A percentile compares a stretch with the other conserved stretches of the same genome.
These are phyloP conservation scores for Amoebophrya sp. DNA, from an alignment of 169 alveolate genomes.

Conservation along the genomic window DNA sequence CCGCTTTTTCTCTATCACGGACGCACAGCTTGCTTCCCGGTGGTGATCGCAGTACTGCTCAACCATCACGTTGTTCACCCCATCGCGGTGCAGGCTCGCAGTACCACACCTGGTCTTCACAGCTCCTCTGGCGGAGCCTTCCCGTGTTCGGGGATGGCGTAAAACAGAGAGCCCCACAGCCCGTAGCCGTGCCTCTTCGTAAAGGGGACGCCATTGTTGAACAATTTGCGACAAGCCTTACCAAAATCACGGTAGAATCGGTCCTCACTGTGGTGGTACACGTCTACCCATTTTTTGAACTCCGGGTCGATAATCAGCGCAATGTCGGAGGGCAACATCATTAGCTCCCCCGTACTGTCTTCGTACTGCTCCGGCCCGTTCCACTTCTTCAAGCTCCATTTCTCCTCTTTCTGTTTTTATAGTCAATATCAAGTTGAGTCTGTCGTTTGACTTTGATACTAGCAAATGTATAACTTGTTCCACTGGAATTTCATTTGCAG, in stretches of 20 bases:
- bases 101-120: too few relatives aligned
- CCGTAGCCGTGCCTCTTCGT: not conserved
- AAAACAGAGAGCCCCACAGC: not conserved
- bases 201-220: not conserved
- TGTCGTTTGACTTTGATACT: too few relatives aligned
- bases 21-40: too few relatives aligned
- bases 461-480: too few relatives aligned
- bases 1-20: too few relatives aligned
- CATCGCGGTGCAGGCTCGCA: too few relatives aligned
- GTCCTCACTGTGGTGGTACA: not conserved
- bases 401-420: not conserved
- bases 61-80: too few relatives aligned
- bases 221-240: not conserved
- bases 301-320: not conserved
- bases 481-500: too few relatives aligned
- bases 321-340: slow-evolving; percentile 7
- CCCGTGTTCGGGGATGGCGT: not conserved
- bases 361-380: not conserved
- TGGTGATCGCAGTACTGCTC: too few relatives aligned
- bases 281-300: not conserved
- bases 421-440: too few relatives aligned
- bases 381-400: not conserved
- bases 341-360: not conserved
- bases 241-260: not conserved
- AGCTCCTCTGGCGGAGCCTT: not conserved